Evolutionary conservation across 495 filamentous ascomycete species (phyloP), one percentile per base, ranked within the genome.

Genomic region (Neurospora sp.): DNA sequence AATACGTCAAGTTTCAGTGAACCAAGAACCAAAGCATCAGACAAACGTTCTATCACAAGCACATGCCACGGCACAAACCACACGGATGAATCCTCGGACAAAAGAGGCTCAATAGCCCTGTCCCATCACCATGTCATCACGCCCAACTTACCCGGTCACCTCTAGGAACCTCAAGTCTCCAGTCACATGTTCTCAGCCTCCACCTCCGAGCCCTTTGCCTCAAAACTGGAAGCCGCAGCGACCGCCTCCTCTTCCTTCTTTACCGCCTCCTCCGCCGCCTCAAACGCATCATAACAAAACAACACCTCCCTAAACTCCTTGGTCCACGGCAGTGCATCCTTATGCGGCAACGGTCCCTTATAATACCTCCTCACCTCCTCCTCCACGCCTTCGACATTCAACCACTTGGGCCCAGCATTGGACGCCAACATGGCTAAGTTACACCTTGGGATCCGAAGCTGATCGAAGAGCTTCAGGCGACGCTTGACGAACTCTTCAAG

Each of bases 381-480:
- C 71, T 78, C 79, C 3, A 81, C 73, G 0, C 77, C 78, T 21
- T 79, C 77, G n/a, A 73, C 62, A 2, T 71, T 62, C 24, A 79
- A 48, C 76, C 77, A 74, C 5, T 37, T 59, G 48, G 76, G 74
- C 8, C 77, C 75, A 0, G 77, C 77, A 38, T 81, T 81, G 17
- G 79, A 81, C 17, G 74, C 71, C 70, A 81, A 28, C 80, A 82
- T 81, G 17, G 77, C 73, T 59, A 80, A 71, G 71, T 82, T 81
- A 39, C 80, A 81, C 38, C 78, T 66, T 0, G 78, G 80, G 39
- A 82, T 34, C 1, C 78, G 75, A 24, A 82, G 70, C 34, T 72
- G 74, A 48, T 81, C 77, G 17, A 81, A 82, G 6, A 79, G 17
- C 11, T 42, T 37, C 69, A 82, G 71, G 0, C 79, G 70, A 4